Evolutionary conservation across 495 filamentous ascomycete species (phyloP).

Genomic region (Penicillium atrosanguineum): DNA sequence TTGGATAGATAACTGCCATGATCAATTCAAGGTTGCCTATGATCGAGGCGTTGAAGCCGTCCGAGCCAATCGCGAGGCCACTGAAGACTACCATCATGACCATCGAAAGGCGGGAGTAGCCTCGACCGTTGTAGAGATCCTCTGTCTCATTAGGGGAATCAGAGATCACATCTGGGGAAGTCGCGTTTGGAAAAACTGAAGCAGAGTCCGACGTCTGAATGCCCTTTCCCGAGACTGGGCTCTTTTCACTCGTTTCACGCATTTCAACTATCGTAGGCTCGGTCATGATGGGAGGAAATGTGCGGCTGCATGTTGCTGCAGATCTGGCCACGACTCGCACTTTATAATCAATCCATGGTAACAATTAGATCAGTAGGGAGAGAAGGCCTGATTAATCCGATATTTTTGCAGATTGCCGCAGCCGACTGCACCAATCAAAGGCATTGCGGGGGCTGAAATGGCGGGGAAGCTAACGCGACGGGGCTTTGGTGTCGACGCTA

Average conservation of each 20-base stretch:
- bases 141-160: slow-evolving; percentile 7
- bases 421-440: slow-evolving; percentile 1
- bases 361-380: background rate
- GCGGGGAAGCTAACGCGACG: background rate
- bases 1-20: slow-evolving; percentile 28
- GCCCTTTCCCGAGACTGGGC: no score
- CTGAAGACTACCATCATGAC: slow-evolving; percentile 29
- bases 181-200: no score
- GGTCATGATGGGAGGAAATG: slow-evolving; percentile 7
- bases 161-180: no score
- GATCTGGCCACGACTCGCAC: background rate
- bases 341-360: slow-evolving; percentile 1
- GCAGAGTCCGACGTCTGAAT: background rate
- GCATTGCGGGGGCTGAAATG: slow-evolving; percentile 2
- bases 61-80: slow-evolving; percentile 27
- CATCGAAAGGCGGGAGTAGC: slow-evolving; percentile 21
- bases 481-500: slow-evolving; percentile 9
- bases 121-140: background rate
- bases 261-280: background rate
- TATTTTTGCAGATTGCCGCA: slow-evolving; percentile 2
- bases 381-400: background rate
- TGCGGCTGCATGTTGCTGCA: background rate
- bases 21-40: slow-evolving; percentile 30
- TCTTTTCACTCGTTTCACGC: background rate
- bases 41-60: slow-evolving; percentile 30